Conservation (phyloP, 257 asterid genomes). For the Marsdenia floribunda region DNA sequence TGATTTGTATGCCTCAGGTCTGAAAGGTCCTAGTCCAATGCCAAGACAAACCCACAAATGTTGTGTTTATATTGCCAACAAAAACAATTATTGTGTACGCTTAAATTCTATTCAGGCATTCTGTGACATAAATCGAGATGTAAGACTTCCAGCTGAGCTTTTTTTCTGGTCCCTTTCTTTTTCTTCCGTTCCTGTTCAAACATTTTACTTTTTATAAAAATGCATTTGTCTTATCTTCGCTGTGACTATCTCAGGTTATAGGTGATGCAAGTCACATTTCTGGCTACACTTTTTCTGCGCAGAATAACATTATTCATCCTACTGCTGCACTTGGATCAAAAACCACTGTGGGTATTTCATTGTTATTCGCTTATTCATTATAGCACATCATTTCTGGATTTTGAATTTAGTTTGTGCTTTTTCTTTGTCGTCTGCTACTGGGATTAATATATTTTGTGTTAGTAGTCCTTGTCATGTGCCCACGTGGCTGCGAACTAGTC, state of each 20-base stretch:
- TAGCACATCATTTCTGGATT: not conserved
- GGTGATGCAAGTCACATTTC: conserved; percentile 91
- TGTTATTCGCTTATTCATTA: not conserved
- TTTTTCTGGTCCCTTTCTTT: conserved; percentile 17
- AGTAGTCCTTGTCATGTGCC: conserved; percentile 6
- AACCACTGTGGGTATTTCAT: conserved; percentile 66
- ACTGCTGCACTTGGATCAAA: conserved; percentile 74
- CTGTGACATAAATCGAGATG: conserved; percentile 90
- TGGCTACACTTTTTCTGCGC: conserved; percentile 76
- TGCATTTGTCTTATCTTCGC: not conserved
- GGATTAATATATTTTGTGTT: not conserved
- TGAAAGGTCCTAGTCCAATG: conserved; percentile 45
- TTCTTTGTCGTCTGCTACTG: not conserved
- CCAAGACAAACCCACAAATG: conserved; percentile 71
- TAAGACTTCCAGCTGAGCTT: conserved; percentile 31
- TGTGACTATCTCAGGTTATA: conserved; percentile 49
- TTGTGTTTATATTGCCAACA: conserved; percentile 82
- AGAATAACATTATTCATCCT: conserved; percentile 81
- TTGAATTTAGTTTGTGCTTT: not conserved
- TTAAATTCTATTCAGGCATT: conserved; percentile 85
- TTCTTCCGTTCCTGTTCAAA: not conserved
- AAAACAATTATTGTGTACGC: conserved; percentile 84
- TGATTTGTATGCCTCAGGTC: conserved; percentile 60
- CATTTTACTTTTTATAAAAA: not conserved
- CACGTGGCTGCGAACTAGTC: not conserved